Evolutionary conservation across 768 basidiomycete genomes (phyloP), one percentile per base, ranked within the genome.

Genomic region (Neoboletus subvelutipes): DNA sequence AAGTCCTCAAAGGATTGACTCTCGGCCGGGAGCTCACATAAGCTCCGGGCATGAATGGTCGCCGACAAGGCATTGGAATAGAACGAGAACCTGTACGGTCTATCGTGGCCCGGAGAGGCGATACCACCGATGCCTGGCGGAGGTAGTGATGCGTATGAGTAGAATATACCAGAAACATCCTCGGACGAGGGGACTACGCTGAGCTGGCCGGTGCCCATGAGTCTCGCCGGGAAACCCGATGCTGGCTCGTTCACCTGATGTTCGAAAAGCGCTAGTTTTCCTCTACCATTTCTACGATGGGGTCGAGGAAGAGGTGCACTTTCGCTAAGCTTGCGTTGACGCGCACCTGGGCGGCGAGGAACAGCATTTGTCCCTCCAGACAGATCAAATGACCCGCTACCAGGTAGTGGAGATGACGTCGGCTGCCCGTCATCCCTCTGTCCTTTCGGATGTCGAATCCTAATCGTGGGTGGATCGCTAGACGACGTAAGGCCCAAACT

Each of bases 41-140:
- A 75, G 59, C 89, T 94, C 18, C 94, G 83, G 0, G 97, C 92
- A 75, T 98, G 96, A 47, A 99, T 98, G 1, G 97, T 98, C 0
- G 94, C 89, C 3, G 88, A 85, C 48, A 97, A 77, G 5, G 88
- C 82, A 66, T 97, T 98, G 18, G 93, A 98, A 75, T 98, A 99
- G 76, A 98, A 99, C 0, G 97, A 98, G 76, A 98, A 99, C 45
- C 97, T 84, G 68, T 98, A 98, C 10, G 95, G 96, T 65, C 94
- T 80, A 66, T 94, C 93, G 61, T 94, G 88, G 0, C 81, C 84
- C 4, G 79, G 77, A 50, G 78, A 74, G 24, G 79, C 71, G 49
- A 80, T 76, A 8, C 76, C 76, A 12, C 58, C 57, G 26, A 67
- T 36, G 12, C 50, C 57, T 2, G 56, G 31, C 1, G 60, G 37